phyloP scores from a whole-genome alignment of 2,329 filamentous ascomycete genomes.

The Xylariales sp. region DNA sequence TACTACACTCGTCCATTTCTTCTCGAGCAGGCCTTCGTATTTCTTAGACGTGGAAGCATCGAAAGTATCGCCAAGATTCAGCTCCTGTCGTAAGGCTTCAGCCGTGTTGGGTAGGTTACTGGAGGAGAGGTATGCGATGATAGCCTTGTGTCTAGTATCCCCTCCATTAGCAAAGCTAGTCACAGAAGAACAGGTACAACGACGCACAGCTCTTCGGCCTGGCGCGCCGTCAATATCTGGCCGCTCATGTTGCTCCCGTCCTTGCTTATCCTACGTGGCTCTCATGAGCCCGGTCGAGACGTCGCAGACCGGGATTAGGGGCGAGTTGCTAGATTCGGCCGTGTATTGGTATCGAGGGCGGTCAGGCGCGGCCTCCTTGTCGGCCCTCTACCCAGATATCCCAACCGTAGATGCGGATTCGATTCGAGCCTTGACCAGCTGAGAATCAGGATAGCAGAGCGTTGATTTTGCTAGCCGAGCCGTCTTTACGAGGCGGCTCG shows the following conservation, averaged over 20 bases:
- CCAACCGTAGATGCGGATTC: too few relatives aligned
- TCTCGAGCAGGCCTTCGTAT: slow-evolving; percentile 90
- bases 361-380: too few relatives aligned
- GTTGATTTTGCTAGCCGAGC: too few relatives aligned
- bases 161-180: too few relatives aligned
- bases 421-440: too few relatives aligned
- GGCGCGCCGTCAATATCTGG: slow-evolving; percentile 26
- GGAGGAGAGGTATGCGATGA: slow-evolving; percentile 80
- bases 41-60: slow-evolving; percentile 83
- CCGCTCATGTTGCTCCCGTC: slow-evolving; percentile 23
- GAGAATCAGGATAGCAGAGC: too few relatives aligned
- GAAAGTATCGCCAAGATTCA: slow-evolving; percentile 66
- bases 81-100: slow-evolving; percentile 68
- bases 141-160: slow-evolving; percentile 81
- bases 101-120: slow-evolving; percentile 67
- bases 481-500: too few relatives aligned
- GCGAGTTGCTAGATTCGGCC: too few relatives aligned
- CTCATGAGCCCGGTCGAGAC: slow-evolving; percentile 8
- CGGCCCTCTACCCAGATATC: too few relatives aligned
- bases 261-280: too few relatives aligned
- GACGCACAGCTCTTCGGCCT: slow-evolving; percentile 27
- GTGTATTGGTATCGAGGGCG: too few relatives aligned
- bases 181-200: background rate
- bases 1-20: slow-evolving; percentile 98
- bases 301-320: too few relatives aligned